phyloP scores from a whole-genome alignment of 192 early-diverging fungal species.

The Entrophospora sp. region DNA sequence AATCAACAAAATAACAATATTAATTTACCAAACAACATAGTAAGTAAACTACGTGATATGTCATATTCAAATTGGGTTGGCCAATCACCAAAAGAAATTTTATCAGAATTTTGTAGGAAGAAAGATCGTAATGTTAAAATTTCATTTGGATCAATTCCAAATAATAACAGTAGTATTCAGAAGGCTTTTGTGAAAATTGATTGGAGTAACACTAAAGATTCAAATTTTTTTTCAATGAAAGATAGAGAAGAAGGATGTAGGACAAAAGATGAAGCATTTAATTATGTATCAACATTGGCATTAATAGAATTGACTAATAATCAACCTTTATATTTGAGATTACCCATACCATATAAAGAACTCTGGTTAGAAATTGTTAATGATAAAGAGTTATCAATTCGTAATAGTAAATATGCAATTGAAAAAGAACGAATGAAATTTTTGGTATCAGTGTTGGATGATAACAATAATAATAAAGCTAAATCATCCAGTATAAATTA shows the following conservation, averaged over 20 bases:
- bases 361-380: constrained; percentile 48
- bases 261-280: constrained; percentile 38
- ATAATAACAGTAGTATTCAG: background rate
- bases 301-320: constrained; percentile 37
- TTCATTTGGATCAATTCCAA: constrained; percentile 17
- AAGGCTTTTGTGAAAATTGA: constrained; percentile 21
- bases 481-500: no score
- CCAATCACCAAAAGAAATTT: constrained; percentile 25
- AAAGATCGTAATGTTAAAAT: constrained; percentile 27
- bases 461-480: no score
- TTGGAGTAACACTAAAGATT: constrained; percentile 26
- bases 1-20: no score
- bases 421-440: constrained; percentile 26
- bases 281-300: constrained; percentile 42
- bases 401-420: constrained; percentile 23
- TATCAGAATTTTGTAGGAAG: constrained; percentile 29
- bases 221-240: constrained; percentile 19
- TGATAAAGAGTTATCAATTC: constrained; percentile 26
- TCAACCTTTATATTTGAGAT: constrained; percentile 40
- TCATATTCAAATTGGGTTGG: constrained; percentile 30
- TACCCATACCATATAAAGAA: constrained; percentile 52
- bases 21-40: background rate
- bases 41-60: constrained; percentile 12
- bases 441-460: constrained; percentile 20
- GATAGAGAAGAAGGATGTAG: constrained; percentile 28